Conservation (phyloP, 2,329 filamentous ascomycete genomes). For the Botrytis fabae region DNA sequence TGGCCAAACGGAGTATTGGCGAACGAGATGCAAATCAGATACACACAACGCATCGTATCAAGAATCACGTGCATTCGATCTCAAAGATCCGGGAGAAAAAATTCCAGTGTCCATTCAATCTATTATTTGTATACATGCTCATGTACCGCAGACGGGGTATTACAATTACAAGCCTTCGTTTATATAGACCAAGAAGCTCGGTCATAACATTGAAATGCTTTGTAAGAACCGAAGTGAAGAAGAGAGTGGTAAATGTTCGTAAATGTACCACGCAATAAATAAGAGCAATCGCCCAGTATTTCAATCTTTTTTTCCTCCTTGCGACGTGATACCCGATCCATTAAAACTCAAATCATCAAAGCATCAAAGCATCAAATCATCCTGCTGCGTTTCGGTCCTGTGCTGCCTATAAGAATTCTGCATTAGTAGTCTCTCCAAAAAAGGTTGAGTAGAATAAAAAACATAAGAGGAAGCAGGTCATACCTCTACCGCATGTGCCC, state of each 20-base stretch:
- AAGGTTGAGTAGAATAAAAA: not conserved
- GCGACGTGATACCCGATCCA: not conserved
- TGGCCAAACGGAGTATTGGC: not conserved
- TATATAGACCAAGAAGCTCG: not conserved
- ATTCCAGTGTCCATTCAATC: not conserved
- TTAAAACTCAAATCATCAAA: not conserved
- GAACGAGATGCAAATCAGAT: not conserved
- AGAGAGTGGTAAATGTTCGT: not conserved
- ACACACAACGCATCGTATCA: not conserved
- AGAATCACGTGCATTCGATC: not conserved
- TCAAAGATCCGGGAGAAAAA: not conserved
- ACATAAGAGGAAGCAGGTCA: not conserved
- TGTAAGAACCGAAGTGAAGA: not conserved
- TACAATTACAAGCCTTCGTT: not conserved
- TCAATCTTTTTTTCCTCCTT: not conserved
- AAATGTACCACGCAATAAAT: too few species aligned
- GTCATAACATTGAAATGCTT: not conserved
- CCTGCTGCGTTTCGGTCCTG: slow-evolving; percentile 53
- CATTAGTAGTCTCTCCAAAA: not conserved
- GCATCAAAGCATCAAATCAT: slow-evolving; percentile 27
- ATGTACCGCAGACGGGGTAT: not conserved
- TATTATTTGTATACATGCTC: not conserved
- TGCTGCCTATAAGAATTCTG: slow-evolving; percentile 46
- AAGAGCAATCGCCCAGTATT: not conserved
- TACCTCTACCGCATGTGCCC: slow-evolving; percentile 56